Conservation (phyloP, 2,329 filamentous ascomycete genomes). For the Alternaria sp. region DNA sequence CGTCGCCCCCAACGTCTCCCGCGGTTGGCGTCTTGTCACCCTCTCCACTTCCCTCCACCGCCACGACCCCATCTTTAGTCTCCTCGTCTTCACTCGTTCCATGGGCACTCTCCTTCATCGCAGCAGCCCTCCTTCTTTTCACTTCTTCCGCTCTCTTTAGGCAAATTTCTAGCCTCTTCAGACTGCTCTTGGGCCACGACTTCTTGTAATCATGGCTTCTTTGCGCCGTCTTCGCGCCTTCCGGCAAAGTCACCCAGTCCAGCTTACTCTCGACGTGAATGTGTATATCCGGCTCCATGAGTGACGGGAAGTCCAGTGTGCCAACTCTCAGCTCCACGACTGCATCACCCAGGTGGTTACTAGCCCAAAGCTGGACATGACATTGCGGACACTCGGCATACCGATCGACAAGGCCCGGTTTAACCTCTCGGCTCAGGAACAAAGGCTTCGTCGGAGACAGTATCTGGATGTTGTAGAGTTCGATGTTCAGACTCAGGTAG, state of each 20-base stretch:
- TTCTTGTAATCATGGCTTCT: slow-evolving; percentile 15
- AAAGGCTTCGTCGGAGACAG: slow-evolving; percentile 22
- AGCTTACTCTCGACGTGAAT: slow-evolving; percentile 38
- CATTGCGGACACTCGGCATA: slow-evolving; percentile 31
- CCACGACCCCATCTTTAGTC: slow-evolving; percentile 1
- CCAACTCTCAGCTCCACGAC: slow-evolving; percentile 29
- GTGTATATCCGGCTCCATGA: slow-evolving; percentile 44
- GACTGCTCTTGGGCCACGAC: slow-evolving; percentile 39
- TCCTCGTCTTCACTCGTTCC: background rate
- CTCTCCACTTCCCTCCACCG: slow-evolving; percentile 14
- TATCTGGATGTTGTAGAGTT: slow-evolving; percentile 27
- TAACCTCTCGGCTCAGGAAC: background rate
- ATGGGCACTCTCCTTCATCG: background rate
- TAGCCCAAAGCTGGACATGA: slow-evolving; percentile 29
- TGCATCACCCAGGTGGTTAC: slow-evolving; percentile 4
- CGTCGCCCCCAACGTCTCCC: slow-evolving; percentile 15
- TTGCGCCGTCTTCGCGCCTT: slow-evolving; percentile 23
- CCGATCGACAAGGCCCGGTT: background rate
- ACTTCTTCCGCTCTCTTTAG: slow-evolving; percentile 6
- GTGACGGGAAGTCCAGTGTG: slow-evolving; percentile 33
- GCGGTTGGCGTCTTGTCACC: slow-evolving; percentile 43
- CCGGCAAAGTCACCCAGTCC: slow-evolving; percentile 36
- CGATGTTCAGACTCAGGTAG: slow-evolving; percentile 30
- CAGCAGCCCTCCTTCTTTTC: background rate
- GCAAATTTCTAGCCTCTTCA: slow-evolving; percentile 30